These are phyloP conservation scores for Hericium alpestre DNA, from an alignment of 768 basidiomycete species.

Conservation along the genomic window DNA sequence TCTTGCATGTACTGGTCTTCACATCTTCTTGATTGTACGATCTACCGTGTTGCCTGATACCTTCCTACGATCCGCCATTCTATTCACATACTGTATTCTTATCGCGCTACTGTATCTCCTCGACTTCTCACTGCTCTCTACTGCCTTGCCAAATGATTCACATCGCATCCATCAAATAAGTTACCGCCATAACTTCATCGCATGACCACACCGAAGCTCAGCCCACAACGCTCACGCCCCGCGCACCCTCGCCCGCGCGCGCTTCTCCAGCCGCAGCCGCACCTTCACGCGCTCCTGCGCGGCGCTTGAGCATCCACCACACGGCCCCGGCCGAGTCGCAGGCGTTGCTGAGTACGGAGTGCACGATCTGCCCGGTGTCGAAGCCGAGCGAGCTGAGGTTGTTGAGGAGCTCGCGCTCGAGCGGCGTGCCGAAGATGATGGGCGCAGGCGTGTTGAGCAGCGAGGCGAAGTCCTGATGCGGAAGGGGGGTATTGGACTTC, in stretches of 20 bases:
- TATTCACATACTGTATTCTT: too few species aligned
- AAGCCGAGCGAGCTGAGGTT: constrained; percentile 68
- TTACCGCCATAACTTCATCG: background rate
- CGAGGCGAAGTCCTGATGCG: constrained; percentile 48
- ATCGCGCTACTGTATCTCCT: too few species aligned
- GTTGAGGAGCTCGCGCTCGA: constrained; percentile 75
- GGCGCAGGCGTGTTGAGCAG: constrained; percentile 58
- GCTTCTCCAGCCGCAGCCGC: background rate
- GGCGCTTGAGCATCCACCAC: constrained; percentile 71
- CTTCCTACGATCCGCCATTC: too few species aligned
- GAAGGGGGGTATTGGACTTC: constrained; percentile 22
- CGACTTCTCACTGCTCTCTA: too few species aligned
- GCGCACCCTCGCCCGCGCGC: background rate
- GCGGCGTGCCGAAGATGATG: constrained; percentile 77
- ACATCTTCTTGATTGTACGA: too few species aligned
- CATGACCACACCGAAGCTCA: background rate
- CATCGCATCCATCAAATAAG: too few species aligned
- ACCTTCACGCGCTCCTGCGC: background rate
- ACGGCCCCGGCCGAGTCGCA: constrained; percentile 85
- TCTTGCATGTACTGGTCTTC: too few species aligned
- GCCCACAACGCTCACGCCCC: background rate
- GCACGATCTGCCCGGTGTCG: constrained; percentile 91
- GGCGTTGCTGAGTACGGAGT: constrained; percentile 83
- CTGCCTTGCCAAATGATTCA: too few species aligned
- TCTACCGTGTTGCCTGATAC: too few species aligned